Evolutionary conservation across 495 filamentous ascomycete species (phyloP), one percentile per base, ranked within the genome.

Genomic region (Hypoxylon subgilvum): DNA sequence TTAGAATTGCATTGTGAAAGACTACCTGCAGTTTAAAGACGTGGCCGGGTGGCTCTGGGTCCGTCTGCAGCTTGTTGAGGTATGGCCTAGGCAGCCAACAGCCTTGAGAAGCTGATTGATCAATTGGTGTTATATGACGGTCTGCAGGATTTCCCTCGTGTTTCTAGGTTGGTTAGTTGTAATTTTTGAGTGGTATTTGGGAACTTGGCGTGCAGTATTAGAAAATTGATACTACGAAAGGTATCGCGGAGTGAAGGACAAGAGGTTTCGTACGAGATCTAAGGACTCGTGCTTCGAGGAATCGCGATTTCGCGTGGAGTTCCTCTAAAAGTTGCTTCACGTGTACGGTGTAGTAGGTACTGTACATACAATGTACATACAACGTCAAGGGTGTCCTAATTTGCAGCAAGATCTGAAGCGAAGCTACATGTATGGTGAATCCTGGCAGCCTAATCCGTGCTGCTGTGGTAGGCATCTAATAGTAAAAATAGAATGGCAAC

Each of bases 351-450:
- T 5, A 5, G 27, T 30, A 10, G n/a, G n/a, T n/a, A n/a, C n/a
- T 30, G 27, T 30, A 30, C 27, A 30, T 30, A 30, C 27, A 5
- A 35, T 13, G 12, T 35, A 35, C 31, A 13, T 35, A n/a, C 12
- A 35, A 3, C 41, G 35, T 41, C 35, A 56, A 42, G 46, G 30
- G 34, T 40, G 16, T 18, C 27, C 28, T 14, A 14, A n/a, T 16
- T 57, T 34, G 22, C 25, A 48, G 23, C 25, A 54, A 53, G 49
- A 53, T 31, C 43, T 31, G 49, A 52, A 52, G 53, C 36, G n/a
- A n/a, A n/a, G n/a, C n/a, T n/a, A n/a, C n/a, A n/a, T n/a, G n/a
- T 50, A 38, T 34, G 32, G 60, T 63, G 60, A 53, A 49, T 46
- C 56, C 31, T 40, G 9, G 32, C 32, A 44, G 35, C 47, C 41